Evolutionary conservation across 2,329 filamentous ascomycete species (phyloP), one percentile per base, ranked within the genome.

Genomic region (Phaeophleospora eucalypticola): DNA sequence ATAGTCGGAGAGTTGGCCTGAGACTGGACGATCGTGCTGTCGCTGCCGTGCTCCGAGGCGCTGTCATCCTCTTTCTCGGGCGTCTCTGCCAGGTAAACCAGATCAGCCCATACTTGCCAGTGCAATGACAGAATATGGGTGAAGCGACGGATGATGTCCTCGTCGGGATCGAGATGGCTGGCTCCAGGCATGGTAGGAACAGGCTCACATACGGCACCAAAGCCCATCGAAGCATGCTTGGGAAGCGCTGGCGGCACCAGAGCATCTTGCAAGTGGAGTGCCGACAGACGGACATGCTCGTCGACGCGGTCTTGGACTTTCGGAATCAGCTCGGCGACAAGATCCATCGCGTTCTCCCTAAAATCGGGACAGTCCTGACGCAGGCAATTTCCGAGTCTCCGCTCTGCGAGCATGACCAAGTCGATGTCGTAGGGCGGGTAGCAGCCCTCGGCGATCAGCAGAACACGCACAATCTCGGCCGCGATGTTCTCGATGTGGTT

Each of bases 91-190:
- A 62, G 54, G 63, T 95, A 95, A 10, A 86, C 81, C 43, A 95
- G 73, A 2, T 81, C 80, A 1, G 80, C 79, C 89, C 90, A 97
- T 2, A 95, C 85, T 40, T 87, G 80, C 89, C 90, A 96, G 68
- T 96, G 89, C 18, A 97, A 71, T 4, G 93, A 77, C 12, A 87
- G 82, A 36, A 96, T 81, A 62, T 96, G 91, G 4, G 88, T 84
- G 41, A 95, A 76, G 37, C 87, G 82, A 36, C 83, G 84, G 1
- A 87, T 82, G 65, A 95, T 80, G 48, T 89, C 83, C 18, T 62
- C 57, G 20, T 65, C 59, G 3, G 60, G 54, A 45, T 65, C 63
- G 16, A 47, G 56, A 21, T 46, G 51, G 35, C 33, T 49, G 16
- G 42, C 27, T 24, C 41, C 37, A 4, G 36, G 39, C 16, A 18